These are phyloP conservation scores for Chrysoporthe puriensis DNA, from an alignment of 2,329 filamentous ascomycete species.

Conservation along the genomic window DNA sequence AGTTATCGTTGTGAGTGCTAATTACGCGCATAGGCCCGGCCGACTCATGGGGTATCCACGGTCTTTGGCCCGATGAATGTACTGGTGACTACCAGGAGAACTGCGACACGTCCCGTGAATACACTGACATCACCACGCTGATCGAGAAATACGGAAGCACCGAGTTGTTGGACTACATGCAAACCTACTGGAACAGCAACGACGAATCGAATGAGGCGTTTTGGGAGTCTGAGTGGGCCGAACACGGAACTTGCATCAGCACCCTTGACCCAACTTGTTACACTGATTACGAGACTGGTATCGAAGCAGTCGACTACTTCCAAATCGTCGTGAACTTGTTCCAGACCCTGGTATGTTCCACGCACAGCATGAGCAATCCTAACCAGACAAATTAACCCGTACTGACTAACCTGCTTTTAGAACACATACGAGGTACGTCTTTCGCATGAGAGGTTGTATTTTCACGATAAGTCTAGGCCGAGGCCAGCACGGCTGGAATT, in stretches of 20 bases:
- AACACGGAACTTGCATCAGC: constrained; percentile 26
- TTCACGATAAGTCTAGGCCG: not conserved
- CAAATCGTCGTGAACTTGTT: constrained; percentile 24
- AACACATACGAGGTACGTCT: constrained; percentile 26
- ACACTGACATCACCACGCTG: constrained; percentile 24
- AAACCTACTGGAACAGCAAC: constrained; percentile 28
- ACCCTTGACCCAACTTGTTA: constrained; percentile 26
- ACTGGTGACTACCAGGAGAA: constrained; percentile 19
- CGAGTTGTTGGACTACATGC: constrained; percentile 22
- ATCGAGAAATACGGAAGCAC: constrained; percentile 23
- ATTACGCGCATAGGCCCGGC: constrained; percentile 15
- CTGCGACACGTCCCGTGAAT: constrained; percentile 23
- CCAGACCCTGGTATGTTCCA: constrained; percentile 15
- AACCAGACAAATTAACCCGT: not conserved
- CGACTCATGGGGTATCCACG: constrained; percentile 28
- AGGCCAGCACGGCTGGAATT: not conserved
- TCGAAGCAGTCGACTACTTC: constrained; percentile 28
- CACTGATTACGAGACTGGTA: constrained; percentile 22
- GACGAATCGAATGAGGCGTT: constrained; percentile 22
- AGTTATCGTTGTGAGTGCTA: not conserved
- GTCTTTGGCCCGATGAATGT: constrained; percentile 28
- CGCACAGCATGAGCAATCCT: not conserved
- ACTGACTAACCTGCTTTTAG: constrained; percentile 3
- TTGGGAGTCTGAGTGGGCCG: constrained; percentile 28
- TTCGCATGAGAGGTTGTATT: not conserved